Evolutionary conservation across 257 asterid species (phyloP), one percentile per base, ranked within the genome.

Genomic region (Capsicum baccatum): DNA sequence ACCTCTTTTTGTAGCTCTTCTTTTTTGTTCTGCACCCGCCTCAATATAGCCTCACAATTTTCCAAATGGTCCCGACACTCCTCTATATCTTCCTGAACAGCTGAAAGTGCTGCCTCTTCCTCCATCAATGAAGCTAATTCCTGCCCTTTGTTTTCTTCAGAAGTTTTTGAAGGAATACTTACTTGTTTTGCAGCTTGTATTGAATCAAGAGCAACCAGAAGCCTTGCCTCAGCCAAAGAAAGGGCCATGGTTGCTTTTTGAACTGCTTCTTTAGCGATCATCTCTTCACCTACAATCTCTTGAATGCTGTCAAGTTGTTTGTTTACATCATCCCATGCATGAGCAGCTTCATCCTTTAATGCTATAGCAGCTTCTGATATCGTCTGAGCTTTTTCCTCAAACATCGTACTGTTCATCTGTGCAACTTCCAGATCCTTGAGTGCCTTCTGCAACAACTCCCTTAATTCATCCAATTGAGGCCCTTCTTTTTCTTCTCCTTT

Each of bases 321-420:
- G 89, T 86, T 89, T 81, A 90, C 95, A 87, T 92, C 89, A 83
- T 83, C 86, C 97, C 91, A 87, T 54, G 98, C 97, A 84, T 81
- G 92, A 58, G 86, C 87, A 73, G 96, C 97, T 83, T 94, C 95
- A 87, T 97, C 99, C 88, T 92, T 95, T 88, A 94, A 87, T 52
- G 97, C 92, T 85, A 97, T 97, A 80, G 99, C 97, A 86, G 92
- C 84, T 92, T 97, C 99, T 39, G 99, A 92, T 89, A 97, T 93
- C 85, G 56, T 91, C 89, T 97, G 98, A 21, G 99, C 98, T 87
- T 94, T 91, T 66, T 94, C 98, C 90, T 97, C 98, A 83, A 90
- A 95, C 91, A 92, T 73, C 62, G 92, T 84, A 88, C 97, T 97
- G 90, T 92, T 95, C 69, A 88, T 83, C 71, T 90, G 90, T 73